Evolutionary conservation across 116 monocot species (phyloP).

Genomic region (Iris pallida): DNA sequence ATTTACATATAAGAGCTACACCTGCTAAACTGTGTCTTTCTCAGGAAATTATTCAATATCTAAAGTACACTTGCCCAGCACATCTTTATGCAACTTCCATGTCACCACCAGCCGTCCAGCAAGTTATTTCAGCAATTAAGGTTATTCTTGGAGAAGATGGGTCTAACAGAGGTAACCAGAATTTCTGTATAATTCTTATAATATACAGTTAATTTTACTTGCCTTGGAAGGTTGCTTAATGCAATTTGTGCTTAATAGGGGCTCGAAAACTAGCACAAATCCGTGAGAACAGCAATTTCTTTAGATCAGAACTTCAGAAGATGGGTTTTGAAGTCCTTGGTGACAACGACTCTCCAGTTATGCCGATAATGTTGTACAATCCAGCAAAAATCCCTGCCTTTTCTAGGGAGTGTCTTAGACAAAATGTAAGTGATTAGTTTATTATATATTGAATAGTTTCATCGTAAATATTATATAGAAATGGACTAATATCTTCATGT

Average conservation of each 20-base stretch:
- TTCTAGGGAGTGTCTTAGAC: slow-evolving; percentile 50
- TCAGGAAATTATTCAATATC: slow-evolving; percentile 79
- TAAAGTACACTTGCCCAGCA: slow-evolving; percentile 72
- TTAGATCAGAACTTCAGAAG: slow-evolving; percentile 52
- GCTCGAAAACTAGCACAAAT: slow-evolving; percentile 48
- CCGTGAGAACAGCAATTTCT: slow-evolving; percentile 63
- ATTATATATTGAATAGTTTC: too few species aligned
- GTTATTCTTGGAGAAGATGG: slow-evolving; percentile 89
- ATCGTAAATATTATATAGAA: too few species aligned
- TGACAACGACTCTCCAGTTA: slow-evolving; percentile 57
- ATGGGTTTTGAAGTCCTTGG: slow-evolving; percentile 71
- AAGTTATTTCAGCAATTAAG: slow-evolving; percentile 78
- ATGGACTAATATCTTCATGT: too few species aligned
- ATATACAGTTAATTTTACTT: not conserved
- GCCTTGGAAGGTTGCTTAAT: not conserved
- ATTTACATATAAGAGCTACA: too few species aligned
- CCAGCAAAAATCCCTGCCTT: slow-evolving; percentile 69
- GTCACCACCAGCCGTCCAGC: slow-evolving; percentile 83
- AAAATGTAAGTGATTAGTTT: slow-evolving; percentile 30
- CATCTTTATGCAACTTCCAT: slow-evolving; percentile 92
- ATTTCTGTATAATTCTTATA: not conserved
- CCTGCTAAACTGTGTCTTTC: not conserved
- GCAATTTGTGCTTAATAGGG: slow-evolving; percentile 12
- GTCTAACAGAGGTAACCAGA: slow-evolving; percentile 55
- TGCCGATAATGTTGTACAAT: slow-evolving; percentile 83